A percentile compares a stretch with the other conserved stretches of the same genome.
Evolutionary conservation across 2,329 filamentous ascomycete genomes (phyloP).

Genomic region (Huntiella decipiens): DNA sequence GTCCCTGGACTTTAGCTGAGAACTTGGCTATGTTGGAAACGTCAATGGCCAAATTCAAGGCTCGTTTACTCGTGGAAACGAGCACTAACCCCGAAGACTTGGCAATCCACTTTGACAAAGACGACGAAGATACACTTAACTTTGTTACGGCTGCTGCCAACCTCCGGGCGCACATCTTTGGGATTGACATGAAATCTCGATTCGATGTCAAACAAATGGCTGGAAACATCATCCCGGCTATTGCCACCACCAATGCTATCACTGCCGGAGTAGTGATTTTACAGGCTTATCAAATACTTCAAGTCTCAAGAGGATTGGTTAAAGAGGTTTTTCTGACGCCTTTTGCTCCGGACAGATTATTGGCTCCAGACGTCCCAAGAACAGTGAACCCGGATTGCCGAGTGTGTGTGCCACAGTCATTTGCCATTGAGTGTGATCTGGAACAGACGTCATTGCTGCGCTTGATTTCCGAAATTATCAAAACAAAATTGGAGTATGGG

Average conservation of each 20-base stretch:
- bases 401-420: slow-evolving; percentile 60
- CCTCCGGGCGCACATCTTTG: slow-evolving; percentile 72
- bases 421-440: slow-evolving; percentile 47
- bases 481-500: slow-evolving; percentile 52
- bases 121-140: slow-evolving; percentile 84
- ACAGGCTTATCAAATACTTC: slow-evolving; percentile 79
- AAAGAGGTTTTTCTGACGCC: slow-evolving; percentile 76
- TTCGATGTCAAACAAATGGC: slow-evolving; percentile 99
- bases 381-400: slow-evolving; percentile 65
- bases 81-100: slow-evolving; percentile 35
- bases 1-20: slow-evolving; percentile 60
- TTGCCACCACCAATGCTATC: slow-evolving; percentile 94
- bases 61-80: slow-evolving; percentile 48
- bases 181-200: slow-evolving; percentile 70
- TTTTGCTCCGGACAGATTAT: slow-evolving; percentile 35
- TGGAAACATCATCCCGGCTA: slow-evolving; percentile 95
- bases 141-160: slow-evolving; percentile 88
- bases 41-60: slow-evolving; percentile 46
- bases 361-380: slow-evolving; percentile 37
- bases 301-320: slow-evolving; percentile 46
- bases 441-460: slow-evolving; percentile 49
- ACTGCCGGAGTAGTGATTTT: slow-evolving; percentile 83
- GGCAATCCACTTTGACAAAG: slow-evolving; percentile 82
- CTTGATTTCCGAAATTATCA: slow-evolving; percentile 62
- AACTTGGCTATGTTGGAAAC: slow-evolving; percentile 75